Base-by-base conservation (phyloP, 2,329 filamentous ascomycete genomes). In the Nigrospora sphaerica region DNA sequence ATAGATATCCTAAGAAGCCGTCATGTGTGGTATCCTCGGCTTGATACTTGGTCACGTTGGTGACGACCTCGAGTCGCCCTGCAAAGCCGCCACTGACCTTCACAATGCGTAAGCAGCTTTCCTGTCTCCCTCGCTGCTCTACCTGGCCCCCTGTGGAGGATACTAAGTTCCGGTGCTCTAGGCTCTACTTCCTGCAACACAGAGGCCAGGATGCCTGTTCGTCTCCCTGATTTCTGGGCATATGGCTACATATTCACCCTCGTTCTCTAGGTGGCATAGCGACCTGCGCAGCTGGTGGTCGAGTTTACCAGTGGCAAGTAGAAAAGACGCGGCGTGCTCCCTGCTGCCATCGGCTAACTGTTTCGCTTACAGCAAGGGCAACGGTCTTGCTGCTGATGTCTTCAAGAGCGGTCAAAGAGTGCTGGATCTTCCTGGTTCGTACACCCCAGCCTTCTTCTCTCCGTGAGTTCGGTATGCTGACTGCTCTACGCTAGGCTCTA, bases 331-430 rank as follows among this genome's bases (percentile, higher is more conserved):
- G 17, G 17, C 18, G 23, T 16, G 40, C 40, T 32, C 23, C 32
- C 32, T 28, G 23, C 5, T 28, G 17, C 39, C 32, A 19, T 23
- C 19, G 23, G 23, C 40, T 10, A 42, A 34, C 31, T 3, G 2
- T 14, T 23, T 44, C 12, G 17, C 35, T 63, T 85, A 88, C 61
- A 83, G 85, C 69, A 90, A 89, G 66, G 84, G 85, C 51, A 89
- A 88, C 62, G 86, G 85, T 43, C 82, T 89, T 73, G 85, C 85
- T 40, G 79, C 83, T 38, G 84, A 81, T 60, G 85, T 88, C 53
- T 89, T 90, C 69, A 74, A 83, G 44, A 83, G 88, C 52, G 85
- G 85, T 49, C 74, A 79, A 37, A 74, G 81, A 51, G 74, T 88
- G 31, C 68, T 77, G 40, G 81, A 88, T 58, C 74, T 90, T 42